Evolutionary conservation across 768 basidiomycete genomes (phyloP).

Genomic region (Boletus barrowsii): DNA sequence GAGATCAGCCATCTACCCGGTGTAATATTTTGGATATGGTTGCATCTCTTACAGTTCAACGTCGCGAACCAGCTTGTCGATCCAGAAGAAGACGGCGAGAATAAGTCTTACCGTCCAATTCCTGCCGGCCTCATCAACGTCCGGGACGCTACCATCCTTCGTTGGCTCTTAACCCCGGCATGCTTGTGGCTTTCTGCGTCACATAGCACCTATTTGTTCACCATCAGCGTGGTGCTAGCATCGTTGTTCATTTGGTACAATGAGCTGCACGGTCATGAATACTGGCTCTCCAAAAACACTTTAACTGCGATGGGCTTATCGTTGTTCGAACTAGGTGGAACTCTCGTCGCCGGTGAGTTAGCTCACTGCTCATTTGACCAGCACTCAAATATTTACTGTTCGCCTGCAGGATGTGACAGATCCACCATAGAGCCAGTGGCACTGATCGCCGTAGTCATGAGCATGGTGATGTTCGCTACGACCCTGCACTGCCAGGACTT

Average conservation of each 20-base stretch:
- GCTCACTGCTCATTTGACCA: neutral
- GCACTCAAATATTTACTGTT: conserved; percentile 1
- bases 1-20: conserved; percentile 20
- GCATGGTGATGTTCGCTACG: conserved; percentile 33
- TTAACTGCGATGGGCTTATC: conserved; percentile 38
- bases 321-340: conserved; percentile 38
- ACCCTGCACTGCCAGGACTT: conserved; percentile 37
- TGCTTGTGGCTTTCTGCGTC: conserved; percentile 37
- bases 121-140: conserved; percentile 43
- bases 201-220: conserved; percentile 31
- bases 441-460: conserved; percentile 30
- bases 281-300: conserved; percentile 35
- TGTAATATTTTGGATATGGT: conserved; percentile 43
- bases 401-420: conserved; percentile 22
- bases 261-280: conserved; percentile 28
- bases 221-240: conserved; percentile 29
- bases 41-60: conserved; percentile 46
- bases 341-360: conserved; percentile 34
- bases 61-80: conserved; percentile 41
- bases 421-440: conserved; percentile 23
- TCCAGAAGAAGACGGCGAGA: conserved; percentile 41
- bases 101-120: conserved; percentile 45
- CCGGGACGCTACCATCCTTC: conserved; percentile 34
- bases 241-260: conserved; percentile 38
- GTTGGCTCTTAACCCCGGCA: conserved; percentile 34